Evolutionary conservation across 1,284 basidiomycete genomes (phyloP).

Genomic region (Cystobasidiaceae sp.): DNA sequence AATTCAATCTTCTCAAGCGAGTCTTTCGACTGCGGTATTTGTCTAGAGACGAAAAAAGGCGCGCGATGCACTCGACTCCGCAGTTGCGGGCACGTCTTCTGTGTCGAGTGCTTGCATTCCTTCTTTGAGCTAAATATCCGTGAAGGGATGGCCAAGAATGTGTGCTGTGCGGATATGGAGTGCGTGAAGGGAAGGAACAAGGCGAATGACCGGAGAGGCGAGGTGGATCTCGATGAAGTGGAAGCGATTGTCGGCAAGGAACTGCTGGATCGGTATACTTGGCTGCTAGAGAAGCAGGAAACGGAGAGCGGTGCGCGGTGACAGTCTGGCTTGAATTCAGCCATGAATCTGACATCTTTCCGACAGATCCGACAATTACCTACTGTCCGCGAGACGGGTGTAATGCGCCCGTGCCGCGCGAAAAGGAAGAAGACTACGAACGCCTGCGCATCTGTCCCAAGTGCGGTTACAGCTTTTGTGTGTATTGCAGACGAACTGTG

Average conservation of each 20-base stretch:
- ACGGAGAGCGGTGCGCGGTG: slow-evolving; percentile 58
- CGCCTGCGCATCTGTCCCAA: slow-evolving; percentile 61
- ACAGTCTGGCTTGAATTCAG: neutral
- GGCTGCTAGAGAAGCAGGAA: slow-evolving; percentile 62
- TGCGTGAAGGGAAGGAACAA: slow-evolving; percentile 40
- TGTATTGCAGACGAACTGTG: slow-evolving; percentile 71
- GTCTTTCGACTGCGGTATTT: slow-evolving; percentile 64
- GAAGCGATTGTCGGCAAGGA: slow-evolving; percentile 57
- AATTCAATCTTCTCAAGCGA: slow-evolving; percentile 53
- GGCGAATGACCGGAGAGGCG: slow-evolving; percentile 29
- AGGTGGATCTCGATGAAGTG: slow-evolving; percentile 38
- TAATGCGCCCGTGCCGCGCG: slow-evolving; percentile 61
- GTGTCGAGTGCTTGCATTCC: slow-evolving; percentile 61
- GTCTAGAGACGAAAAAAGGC: slow-evolving; percentile 64
- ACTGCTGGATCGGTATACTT: slow-evolving; percentile 62
- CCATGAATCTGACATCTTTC: neutral
- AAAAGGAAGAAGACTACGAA: slow-evolving; percentile 60
- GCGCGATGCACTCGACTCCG: slow-evolving; percentile 59
- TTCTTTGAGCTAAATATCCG: slow-evolving; percentile 68
- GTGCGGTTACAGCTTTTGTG: slow-evolving; percentile 53
- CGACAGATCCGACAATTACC: slow-evolving; percentile 63
- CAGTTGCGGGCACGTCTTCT: slow-evolving; percentile 65
- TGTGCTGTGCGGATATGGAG: slow-evolving; percentile 64
- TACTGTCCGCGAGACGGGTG: slow-evolving; percentile 69
- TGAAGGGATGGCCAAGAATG: slow-evolving; percentile 63